Conservation (phyloP, 306 rosid species). For the Sechiopsis laciniata region DNA sequence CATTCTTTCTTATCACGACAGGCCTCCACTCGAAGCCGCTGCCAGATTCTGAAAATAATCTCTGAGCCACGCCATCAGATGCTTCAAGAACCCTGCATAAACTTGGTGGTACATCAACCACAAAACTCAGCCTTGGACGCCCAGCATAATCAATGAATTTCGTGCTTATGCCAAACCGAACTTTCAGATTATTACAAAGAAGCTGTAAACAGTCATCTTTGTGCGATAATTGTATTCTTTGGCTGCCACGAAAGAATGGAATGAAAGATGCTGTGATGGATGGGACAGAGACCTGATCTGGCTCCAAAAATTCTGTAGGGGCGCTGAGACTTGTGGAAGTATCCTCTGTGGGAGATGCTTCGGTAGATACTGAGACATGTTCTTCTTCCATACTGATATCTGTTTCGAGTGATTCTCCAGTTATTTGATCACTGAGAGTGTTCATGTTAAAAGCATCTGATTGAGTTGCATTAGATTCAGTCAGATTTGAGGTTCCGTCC, state of each 20-base stretch:
- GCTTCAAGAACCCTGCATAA: slow-evolving; percentile 72
- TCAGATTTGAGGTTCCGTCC: slow-evolving; percentile 23
- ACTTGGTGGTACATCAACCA: slow-evolving; percentile 52
- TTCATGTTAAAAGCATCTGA: slow-evolving; percentile 40
- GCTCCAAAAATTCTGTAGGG: slow-evolving; percentile 42
- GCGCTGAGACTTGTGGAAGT: slow-evolving; percentile 26
- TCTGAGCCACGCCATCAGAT: slow-evolving; percentile 54
- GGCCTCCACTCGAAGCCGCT: slow-evolving; percentile 76
- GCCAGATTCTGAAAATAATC: slow-evolving; percentile 47
- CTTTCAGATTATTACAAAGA: slow-evolving; percentile 51
- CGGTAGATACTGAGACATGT: slow-evolving; percentile 31
- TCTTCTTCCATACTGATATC: slow-evolving; percentile 41
- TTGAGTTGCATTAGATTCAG: slow-evolving; percentile 28
- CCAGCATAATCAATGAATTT: slow-evolving; percentile 70
- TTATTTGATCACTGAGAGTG: slow-evolving; percentile 33
- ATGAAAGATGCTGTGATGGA: slow-evolving; percentile 50
- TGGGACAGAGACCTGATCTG: slow-evolving; percentile 43
- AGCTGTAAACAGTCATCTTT: slow-evolving; percentile 57
- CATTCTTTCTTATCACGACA: slow-evolving; percentile 59
- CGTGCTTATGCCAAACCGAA: slow-evolving; percentile 73
- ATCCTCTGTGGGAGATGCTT: slow-evolving; percentile 36
- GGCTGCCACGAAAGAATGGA: slow-evolving; percentile 48
- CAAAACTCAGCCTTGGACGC: slow-evolving; percentile 59
- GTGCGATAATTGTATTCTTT: slow-evolving; percentile 62
- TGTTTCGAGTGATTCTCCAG: slow-evolving; percentile 31